phyloP scores from a whole-genome alignment of 2,329 filamentous ascomycete genomes.

The Aspergillus brasiliensis region DNA sequence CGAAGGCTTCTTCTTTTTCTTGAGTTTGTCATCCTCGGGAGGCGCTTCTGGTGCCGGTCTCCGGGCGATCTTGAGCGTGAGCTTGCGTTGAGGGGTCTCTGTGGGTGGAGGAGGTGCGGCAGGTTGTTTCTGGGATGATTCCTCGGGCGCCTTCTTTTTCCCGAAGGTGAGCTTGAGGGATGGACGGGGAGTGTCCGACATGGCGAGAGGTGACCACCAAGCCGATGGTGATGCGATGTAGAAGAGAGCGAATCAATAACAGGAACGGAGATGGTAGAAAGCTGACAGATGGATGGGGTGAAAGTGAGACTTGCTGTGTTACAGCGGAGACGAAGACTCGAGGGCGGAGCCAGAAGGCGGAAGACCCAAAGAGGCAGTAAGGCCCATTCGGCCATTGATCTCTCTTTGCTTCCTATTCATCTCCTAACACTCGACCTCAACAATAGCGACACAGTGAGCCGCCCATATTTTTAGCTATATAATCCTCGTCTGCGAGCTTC shows the following conservation, averaged over 20 bases:
- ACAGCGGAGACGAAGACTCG: background rate
- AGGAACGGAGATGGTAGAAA: background rate
- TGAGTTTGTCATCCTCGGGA: constrained; percentile 24
- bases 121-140: constrained; percentile 23
- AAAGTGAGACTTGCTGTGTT: background rate
- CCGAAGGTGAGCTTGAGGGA: constrained; percentile 47
- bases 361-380: constrained; percentile 1
- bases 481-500: background rate
- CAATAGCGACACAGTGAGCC: background rate
- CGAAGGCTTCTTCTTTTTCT: constrained; percentile 38
- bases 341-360: constrained; percentile 9
- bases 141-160: constrained; percentile 38
- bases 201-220: constrained; percentile 20
- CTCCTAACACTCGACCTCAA: background rate
- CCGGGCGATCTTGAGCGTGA: constrained; percentile 45
- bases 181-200: constrained; percentile 39
- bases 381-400: background rate
- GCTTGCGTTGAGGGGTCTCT: constrained; percentile 37
- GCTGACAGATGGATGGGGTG: background rate
- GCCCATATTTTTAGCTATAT: background rate
- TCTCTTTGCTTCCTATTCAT: constrained; percentile 7
- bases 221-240: background rate
- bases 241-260: no score
- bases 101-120: constrained; percentile 23
- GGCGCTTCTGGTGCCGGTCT: constrained; percentile 27